Conservation (phyloP, 2,329 filamentous ascomycete genomes). For the Talaromyces funiculosus region DNA sequence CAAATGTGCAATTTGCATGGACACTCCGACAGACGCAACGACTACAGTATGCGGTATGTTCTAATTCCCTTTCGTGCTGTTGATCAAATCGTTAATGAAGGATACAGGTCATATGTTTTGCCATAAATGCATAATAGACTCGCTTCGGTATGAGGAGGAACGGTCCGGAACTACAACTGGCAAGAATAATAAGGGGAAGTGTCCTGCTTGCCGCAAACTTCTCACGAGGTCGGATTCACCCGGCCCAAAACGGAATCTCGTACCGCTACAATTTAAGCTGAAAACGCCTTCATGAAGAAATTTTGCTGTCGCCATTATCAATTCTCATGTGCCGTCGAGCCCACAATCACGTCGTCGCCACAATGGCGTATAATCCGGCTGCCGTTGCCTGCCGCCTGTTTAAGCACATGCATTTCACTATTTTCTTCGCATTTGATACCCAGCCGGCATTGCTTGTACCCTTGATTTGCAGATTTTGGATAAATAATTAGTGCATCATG, state of each 20-base stretch:
- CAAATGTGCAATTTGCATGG: slow-evolving; percentile 61
- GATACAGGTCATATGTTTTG: slow-evolving; percentile 57
- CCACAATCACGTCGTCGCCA: neutral
- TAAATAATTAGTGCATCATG: neutral
- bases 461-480: neutral
- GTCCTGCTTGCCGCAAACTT: slow-evolving; percentile 42
- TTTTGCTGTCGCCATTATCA: neutral
- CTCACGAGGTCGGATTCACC: slow-evolving; percentile 33
- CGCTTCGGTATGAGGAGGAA: slow-evolving; percentile 53
- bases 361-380: neutral
- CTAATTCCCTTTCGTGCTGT: neutral
- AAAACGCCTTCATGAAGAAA: slow-evolving; percentile 2
- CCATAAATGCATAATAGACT: slow-evolving; percentile 57
- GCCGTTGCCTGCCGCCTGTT: neutral
- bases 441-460: neutral
- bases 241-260: slow-evolving; percentile 31
- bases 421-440: neutral
- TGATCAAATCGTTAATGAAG: slow-evolving; percentile 4
- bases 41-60: slow-evolving; percentile 55
- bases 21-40: slow-evolving; percentile 54
- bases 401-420: too few relatives aligned
- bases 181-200: slow-evolving; percentile 34
- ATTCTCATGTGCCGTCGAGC: neutral
- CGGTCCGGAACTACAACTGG: slow-evolving; percentile 32
- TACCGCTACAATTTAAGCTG: slow-evolving; percentile 36